phyloP scores from a whole-genome alignment of 306 rosid genomes.

The Acmispon strigosus region DNA sequence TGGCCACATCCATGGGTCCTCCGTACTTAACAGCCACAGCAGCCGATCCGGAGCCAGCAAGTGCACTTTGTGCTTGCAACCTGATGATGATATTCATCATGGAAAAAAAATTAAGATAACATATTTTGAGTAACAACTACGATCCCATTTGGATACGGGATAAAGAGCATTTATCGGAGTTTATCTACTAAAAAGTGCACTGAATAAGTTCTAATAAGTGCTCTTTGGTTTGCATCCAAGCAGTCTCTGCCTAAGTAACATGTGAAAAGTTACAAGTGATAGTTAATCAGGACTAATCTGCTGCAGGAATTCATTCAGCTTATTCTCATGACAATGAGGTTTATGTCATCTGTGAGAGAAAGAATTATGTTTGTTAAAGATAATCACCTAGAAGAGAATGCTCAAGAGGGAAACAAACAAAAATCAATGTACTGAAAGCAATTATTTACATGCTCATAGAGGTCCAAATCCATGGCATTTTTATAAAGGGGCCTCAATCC shows the following conservation, averaged over 20 bases:
- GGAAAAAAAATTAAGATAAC: neutral
- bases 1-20: conserved; percentile 94
- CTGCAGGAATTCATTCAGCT: neutral
- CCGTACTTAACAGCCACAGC: conserved; percentile 67
- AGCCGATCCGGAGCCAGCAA: conserved; percentile 50
- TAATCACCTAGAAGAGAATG: neutral
- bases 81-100: conserved; percentile 32
- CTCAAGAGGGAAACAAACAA: neutral
- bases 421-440: neutral
- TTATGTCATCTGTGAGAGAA: neutral
- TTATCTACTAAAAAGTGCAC: no score
- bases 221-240: no score
- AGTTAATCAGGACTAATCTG: neutral
- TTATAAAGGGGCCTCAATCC: neutral
- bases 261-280: neutral
- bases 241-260: neutral
- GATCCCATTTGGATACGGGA: no score
- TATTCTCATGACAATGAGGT: neutral
- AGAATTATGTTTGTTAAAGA: neutral
- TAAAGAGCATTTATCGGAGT: no score
- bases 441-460: neutral
- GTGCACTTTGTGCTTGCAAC: conserved; percentile 92
- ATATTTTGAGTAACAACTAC: no score
- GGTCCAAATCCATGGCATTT: neutral
- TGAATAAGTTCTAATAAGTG: no score